Conservation (phyloP, 1,284 basidiomycete genomes). For the Rhodotorula sp. region DNA sequence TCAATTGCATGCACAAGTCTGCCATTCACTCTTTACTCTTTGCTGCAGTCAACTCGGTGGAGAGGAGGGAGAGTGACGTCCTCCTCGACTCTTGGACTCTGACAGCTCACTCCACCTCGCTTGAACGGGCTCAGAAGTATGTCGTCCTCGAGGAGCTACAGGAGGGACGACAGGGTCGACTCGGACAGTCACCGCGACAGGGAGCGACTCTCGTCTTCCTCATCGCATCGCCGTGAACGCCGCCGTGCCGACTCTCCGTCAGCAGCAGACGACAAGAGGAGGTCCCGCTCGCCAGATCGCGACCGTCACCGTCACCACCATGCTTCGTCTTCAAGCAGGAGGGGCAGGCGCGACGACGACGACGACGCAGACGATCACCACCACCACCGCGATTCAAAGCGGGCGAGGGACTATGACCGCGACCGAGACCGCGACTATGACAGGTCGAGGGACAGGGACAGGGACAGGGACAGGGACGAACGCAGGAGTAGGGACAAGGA, state of each 20-base stretch:
- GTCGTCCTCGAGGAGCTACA: conserved; percentile 2
- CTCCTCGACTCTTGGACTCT: not conserved
- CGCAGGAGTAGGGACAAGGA: conserved; percentile 12
- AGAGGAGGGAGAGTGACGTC: not conserved
- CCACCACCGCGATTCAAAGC: too few relatives aligned
- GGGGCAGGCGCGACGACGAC: conserved; percentile 39
- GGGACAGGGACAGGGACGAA: conserved; percentile 14
- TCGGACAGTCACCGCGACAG: conserved; percentile 7
- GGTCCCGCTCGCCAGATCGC: too few relatives aligned
- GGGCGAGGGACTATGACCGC: not conserved
- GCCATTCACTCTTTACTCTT: not conserved
- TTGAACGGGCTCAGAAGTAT: not conserved
- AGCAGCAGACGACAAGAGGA: too few relatives aligned
- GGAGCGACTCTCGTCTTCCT: not conserved
- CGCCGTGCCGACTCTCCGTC: too few relatives aligned
- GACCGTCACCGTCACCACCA: too few relatives aligned
- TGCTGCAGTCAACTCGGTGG: not conserved
- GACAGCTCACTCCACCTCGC: too few relatives aligned
- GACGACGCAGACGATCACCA: conserved; percentile 24
- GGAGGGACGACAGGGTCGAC: conserved; percentile 9
- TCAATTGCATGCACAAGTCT: not conserved
- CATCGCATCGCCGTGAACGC: too few relatives aligned
- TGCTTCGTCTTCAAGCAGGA: conserved; percentile 21
- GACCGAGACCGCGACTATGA: conserved; percentile 36
- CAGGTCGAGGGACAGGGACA: conserved; percentile 19